Percentiles rank a stretch among this genome's conserved stretches.
Evolutionary conservation across 306 rosid species (phyloP).

Genomic region (Glycine soja): DNA sequence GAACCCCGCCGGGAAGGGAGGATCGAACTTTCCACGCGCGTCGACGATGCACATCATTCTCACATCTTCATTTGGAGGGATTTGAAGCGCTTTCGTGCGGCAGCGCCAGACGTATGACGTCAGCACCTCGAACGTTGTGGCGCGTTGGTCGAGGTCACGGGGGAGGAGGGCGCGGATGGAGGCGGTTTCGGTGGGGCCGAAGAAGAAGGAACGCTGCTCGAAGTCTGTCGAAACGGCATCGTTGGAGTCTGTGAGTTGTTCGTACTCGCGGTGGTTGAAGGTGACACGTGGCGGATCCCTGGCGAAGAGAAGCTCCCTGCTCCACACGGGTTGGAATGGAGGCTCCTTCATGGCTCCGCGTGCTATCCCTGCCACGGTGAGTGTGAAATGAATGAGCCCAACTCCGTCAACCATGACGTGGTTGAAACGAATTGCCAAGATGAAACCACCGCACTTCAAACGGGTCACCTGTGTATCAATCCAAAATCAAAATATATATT

Average conservation of each 20-base stretch:
- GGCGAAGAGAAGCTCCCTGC: conserved; percentile 2
- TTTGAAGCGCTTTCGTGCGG: conserved; percentile 11
- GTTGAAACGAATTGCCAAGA: conserved; percentile 20
- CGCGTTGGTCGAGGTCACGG: not conserved
- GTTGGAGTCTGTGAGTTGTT: conserved; percentile 7
- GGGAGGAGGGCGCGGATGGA: conserved; percentile 22
- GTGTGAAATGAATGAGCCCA: not conserved
- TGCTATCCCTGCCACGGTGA: not conserved
- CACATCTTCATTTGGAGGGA: not conserved
- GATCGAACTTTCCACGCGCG: not conserved
- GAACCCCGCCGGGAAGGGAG: not conserved
- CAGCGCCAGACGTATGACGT: conserved; percentile 35
- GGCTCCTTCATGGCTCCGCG: not conserved
- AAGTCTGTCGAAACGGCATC: not conserved
- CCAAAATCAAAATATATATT: not conserved
- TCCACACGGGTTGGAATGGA: not conserved
- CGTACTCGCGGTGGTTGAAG: conserved; percentile 21
- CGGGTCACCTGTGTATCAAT: conserved; percentile 15
- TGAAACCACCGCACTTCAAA: conserved; percentile 38
- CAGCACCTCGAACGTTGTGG: conserved; percentile 16
- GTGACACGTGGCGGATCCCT: conserved; percentile 40
- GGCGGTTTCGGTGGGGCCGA: not conserved
- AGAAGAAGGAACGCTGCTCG: conserved; percentile 27
- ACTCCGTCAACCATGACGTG: conserved; percentile 19
- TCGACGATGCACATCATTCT: conserved; percentile 25